phyloP scores from a whole-genome alignment of 768 basidiomycete species.

The Asterophora parasitica region DNA sequence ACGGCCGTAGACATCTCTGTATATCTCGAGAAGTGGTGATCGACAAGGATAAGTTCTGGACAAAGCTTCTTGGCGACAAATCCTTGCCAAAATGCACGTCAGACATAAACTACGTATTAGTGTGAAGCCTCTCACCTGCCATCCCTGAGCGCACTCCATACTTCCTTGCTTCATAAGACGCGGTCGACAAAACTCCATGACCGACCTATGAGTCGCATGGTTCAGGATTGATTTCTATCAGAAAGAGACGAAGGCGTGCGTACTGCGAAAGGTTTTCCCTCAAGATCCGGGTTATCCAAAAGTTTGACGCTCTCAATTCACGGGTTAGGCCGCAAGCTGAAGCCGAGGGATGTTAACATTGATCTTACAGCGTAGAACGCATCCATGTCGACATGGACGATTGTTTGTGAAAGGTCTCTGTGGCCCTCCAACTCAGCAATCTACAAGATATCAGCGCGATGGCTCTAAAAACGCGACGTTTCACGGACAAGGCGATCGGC shows the following conservation, averaged over 20 bases:
- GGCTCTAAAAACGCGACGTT: neutral
- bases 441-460: slow-evolving; percentile 27
- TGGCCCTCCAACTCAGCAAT: slow-evolving; percentile 66
- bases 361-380: slow-evolving; percentile 70
- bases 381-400: slow-evolving; percentile 97
- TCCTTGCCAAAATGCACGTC: slow-evolving; percentile 35
- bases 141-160: slow-evolving; percentile 92
- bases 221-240: slow-evolving; percentile 11
- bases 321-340: neutral
- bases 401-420: slow-evolving; percentile 75
- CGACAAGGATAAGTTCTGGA: slow-evolving; percentile 75
- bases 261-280: slow-evolving; percentile 74
- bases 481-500: slow-evolving; percentile 66
- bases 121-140: slow-evolving; percentile 54
- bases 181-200: slow-evolving; percentile 79
- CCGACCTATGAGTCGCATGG: slow-evolving; percentile 53
- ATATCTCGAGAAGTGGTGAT: slow-evolving; percentile 55
- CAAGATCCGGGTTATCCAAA: slow-evolving; percentile 55
- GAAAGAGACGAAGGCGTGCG: slow-evolving; percentile 11
- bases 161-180: slow-evolving; percentile 89
- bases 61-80: slow-evolving; percentile 94
- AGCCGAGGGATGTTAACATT: neutral
- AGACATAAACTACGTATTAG: neutral
- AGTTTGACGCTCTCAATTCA: slow-evolving; percentile 58
- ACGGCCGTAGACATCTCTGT: slow-evolving; percentile 67